A percentile compares a stretch with the other conserved stretches of the same genome.
Conservation (phyloP, 306 rosid genomes). For the Lupinus albus region DNA sequence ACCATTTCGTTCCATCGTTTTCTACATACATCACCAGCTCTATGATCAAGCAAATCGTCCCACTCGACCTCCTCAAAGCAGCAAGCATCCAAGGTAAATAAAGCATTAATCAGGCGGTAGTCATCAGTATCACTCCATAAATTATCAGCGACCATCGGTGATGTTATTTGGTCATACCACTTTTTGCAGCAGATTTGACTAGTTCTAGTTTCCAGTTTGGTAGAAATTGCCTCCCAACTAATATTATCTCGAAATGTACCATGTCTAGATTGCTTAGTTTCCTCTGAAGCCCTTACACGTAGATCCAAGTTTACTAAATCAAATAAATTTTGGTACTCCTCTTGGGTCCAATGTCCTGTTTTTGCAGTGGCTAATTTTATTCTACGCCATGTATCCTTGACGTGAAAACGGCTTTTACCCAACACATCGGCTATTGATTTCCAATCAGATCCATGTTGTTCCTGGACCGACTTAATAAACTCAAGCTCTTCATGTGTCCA, state of each 20-base stretch:
- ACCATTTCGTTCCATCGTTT: constrained; percentile 86
- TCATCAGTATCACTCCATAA: constrained; percentile 77
- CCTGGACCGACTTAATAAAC: constrained; percentile 38
- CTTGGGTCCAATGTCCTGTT: constrained; percentile 66
- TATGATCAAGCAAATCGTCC: constrained; percentile 72
- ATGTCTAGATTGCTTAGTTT: constrained; percentile 46
- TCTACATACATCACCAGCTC: constrained; percentile 70
- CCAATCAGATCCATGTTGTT: constrained; percentile 71
- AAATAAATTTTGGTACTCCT: constrained; percentile 71
- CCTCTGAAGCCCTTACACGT: constrained; percentile 55
- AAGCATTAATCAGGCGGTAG: constrained; percentile 64
- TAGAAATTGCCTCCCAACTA: constrained; percentile 72
- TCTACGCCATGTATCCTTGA: constrained; percentile 78
- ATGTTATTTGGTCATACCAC: constrained; percentile 72
- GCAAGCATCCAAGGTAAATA: constrained; percentile 65
- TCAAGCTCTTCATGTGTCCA: constrained; percentile 72
- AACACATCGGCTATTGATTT: constrained; percentile 54
- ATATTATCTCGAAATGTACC: constrained; percentile 87
- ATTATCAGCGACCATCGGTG: constrained; percentile 58
- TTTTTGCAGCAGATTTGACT: constrained; percentile 51
- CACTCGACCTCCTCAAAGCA: constrained; percentile 77
- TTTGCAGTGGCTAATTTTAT: constrained; percentile 44
- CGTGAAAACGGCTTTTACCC: constrained; percentile 67
- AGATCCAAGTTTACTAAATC: constrained; percentile 80
- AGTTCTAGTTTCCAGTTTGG: constrained; percentile 53